Evolutionary conservation across 2,329 filamentous ascomycete genomes (phyloP).

Genomic region (Paradendryphiella salina): DNA sequence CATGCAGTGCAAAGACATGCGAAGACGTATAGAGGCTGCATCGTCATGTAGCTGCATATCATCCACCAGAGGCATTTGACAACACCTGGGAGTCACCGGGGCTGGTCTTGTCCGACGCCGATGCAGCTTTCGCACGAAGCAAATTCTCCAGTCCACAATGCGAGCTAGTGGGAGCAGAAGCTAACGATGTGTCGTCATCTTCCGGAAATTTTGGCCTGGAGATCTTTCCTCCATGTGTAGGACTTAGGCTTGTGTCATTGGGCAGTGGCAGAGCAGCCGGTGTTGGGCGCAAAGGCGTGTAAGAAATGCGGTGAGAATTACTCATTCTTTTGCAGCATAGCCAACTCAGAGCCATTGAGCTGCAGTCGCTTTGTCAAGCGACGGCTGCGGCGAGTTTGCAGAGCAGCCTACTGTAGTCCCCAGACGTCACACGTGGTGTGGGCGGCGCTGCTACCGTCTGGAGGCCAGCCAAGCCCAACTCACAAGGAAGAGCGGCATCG

Average conservation of each 20-base stretch:
- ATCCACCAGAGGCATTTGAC: too few species aligned
- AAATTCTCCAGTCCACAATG: constrained; percentile 2
- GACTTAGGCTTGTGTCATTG: not conserved
- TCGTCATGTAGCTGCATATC: too few species aligned
- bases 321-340: not conserved
- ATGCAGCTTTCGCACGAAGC: not conserved
- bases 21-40: not conserved
- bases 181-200: constrained; percentile 6
- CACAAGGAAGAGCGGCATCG: constrained; percentile 19
- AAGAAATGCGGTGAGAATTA: constrained; percentile 19
- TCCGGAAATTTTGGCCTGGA: constrained; percentile 9
- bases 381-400: not conserved
- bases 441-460: constrained; percentile 2
- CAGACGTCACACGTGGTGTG: constrained; percentile 15
- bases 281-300: not conserved
- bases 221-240: constrained; percentile 7
- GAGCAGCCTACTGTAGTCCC: constrained; percentile 9
- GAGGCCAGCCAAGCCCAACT: constrained; percentile 15
- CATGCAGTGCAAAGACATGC: not conserved
- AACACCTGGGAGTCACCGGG: too few species aligned
- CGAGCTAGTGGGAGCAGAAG: constrained; percentile 5
- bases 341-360: constrained; percentile 2
- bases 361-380: constrained; percentile 12
- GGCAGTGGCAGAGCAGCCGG: constrained; percentile 2
- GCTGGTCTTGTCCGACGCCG: not conserved